Evolutionary conservation across 345 rosid species (phyloP).

Genomic region (Eucalyptus caleyi): DNA sequence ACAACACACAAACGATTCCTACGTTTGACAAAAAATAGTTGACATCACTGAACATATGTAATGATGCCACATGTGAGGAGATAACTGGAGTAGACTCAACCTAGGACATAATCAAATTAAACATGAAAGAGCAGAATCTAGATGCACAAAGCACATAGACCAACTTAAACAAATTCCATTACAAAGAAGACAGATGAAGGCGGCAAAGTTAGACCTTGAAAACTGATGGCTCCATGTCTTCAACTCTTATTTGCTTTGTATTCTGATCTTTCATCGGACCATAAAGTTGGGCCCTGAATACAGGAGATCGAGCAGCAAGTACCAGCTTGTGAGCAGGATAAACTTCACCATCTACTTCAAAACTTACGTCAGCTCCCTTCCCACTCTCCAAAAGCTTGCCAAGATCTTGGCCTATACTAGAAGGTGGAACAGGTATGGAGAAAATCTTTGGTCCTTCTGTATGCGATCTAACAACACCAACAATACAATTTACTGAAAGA

Average conservation of each 20-base stretch:
- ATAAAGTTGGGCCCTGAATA: constrained; percentile 45
- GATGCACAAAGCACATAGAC: not conserved
- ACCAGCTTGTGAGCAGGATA: constrained; percentile 44
- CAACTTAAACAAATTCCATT: not conserved
- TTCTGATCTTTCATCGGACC: constrained; percentile 57
- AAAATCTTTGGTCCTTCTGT: constrained; percentile 43
- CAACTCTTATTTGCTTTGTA: constrained; percentile 30
- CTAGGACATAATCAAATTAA: not conserved
- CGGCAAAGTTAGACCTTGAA: constrained; percentile 20
- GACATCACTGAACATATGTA: not conserved
- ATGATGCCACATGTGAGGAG: not conserved
- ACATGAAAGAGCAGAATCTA: not conserved
- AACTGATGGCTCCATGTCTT: constrained; percentile 38
- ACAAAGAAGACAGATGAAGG: not conserved
- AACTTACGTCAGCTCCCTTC: constrained; percentile 33
- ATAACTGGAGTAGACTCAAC: not conserved
- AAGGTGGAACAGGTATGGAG: constrained; percentile 29
- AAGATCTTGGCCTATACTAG: constrained; percentile 29
- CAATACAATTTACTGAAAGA: constrained; percentile 38
- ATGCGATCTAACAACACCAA: constrained; percentile 49
- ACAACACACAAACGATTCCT: not conserved
- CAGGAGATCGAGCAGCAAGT: constrained; percentile 50
- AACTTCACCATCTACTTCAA: constrained; percentile 41
- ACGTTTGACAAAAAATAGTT: not conserved
- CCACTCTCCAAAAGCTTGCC: constrained; percentile 37